Percentiles rank a stretch among this genome's conserved stretches.
These are phyloP conservation scores for Acer saccharum DNA, from an alignment of 345 rosid species.

Conservation along the genomic window DNA sequence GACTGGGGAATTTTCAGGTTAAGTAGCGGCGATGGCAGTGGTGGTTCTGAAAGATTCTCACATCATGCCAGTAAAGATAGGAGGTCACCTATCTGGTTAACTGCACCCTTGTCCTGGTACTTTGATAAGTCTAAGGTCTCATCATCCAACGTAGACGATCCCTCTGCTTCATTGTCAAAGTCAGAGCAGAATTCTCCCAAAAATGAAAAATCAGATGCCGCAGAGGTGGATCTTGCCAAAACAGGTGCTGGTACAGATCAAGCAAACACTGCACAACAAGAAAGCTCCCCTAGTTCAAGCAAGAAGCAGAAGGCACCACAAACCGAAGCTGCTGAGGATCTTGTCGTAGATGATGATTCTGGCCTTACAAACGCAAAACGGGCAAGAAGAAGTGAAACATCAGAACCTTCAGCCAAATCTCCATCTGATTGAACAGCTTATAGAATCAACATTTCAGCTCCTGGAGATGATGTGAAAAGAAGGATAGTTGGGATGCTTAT, in stretches of 20 bases:
- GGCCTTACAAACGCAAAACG: slow-evolving; percentile 18
- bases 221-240: slow-evolving; percentile 13
- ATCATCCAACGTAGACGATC: slow-evolving; percentile 3
- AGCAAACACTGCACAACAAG: background rate
- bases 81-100: too few species aligned
- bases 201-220: slow-evolving; percentile 15
- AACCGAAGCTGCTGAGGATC: background rate
- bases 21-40: too few species aligned
- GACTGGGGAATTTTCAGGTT: too few species aligned
- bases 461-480: slow-evolving; percentile 1
- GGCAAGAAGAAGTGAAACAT: slow-evolving; percentile 17
- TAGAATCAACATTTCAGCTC: background rate
- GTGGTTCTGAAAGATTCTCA: too few species aligned
- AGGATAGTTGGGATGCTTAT: background rate
- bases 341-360: slow-evolving; percentile 1
- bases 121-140: slow-evolving; percentile 23
- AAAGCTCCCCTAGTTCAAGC: slow-evolving; percentile 3
- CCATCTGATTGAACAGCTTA: background rate
- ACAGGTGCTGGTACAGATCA: background rate
- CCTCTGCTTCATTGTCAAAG: slow-evolving; percentile 2
- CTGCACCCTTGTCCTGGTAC: too few species aligned
- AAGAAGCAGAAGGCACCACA: slow-evolving; percentile 21
- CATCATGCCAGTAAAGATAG: too few species aligned
- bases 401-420: slow-evolving; percentile 1
- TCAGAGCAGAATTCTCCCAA: background rate